Evolutionary conservation across 805 yeast genomes (phyloP).

Genomic region (Sungouiozyma intestinalis): DNA sequence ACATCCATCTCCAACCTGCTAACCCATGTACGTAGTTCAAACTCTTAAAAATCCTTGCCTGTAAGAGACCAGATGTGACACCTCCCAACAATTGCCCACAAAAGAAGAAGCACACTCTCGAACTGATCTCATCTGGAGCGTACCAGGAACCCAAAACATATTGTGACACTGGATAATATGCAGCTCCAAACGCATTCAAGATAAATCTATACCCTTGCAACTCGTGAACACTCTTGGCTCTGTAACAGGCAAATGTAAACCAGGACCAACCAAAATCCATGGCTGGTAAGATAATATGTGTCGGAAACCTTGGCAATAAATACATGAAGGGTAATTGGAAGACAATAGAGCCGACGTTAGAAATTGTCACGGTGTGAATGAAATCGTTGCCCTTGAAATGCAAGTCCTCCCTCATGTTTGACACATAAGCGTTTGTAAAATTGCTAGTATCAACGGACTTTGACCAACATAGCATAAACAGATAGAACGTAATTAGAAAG

Average conservation of each 20-base stretch:
- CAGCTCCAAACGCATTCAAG: constrained; percentile 60
- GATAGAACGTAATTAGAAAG: constrained; percentile 42
- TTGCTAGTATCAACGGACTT: constrained; percentile 55
- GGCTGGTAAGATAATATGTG: constrained; percentile 37
- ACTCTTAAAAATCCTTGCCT: constrained; percentile 32
- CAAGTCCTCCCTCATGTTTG: constrained; percentile 51
- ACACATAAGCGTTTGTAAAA: constrained; percentile 54
- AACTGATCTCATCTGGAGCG: constrained; percentile 44
- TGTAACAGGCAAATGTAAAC: constrained; percentile 47
- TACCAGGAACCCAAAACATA: constrained; percentile 53
- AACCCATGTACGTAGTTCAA: constrained; percentile 37
- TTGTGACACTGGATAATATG: constrained; percentile 54
- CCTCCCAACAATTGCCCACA: constrained; percentile 42
- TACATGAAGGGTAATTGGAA: constrained; percentile 60
- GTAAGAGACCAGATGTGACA: constrained; percentile 46
- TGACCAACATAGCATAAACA: constrained; percentile 56
- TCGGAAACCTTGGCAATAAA: constrained; percentile 44
- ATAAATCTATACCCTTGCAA: constrained; percentile 56
- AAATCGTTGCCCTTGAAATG: constrained; percentile 54
- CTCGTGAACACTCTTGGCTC: constrained; percentile 38
- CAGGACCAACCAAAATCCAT: constrained; percentile 63
- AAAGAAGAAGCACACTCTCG: constrained; percentile 55
- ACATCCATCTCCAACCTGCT: constrained; percentile 61
- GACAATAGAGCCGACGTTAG: constrained; percentile 50
- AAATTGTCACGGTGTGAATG: constrained; percentile 48